Base-by-base conservation (phyloP, 2,329 filamentous ascomycete genomes). In the Colletotrichum magnum region DNA sequence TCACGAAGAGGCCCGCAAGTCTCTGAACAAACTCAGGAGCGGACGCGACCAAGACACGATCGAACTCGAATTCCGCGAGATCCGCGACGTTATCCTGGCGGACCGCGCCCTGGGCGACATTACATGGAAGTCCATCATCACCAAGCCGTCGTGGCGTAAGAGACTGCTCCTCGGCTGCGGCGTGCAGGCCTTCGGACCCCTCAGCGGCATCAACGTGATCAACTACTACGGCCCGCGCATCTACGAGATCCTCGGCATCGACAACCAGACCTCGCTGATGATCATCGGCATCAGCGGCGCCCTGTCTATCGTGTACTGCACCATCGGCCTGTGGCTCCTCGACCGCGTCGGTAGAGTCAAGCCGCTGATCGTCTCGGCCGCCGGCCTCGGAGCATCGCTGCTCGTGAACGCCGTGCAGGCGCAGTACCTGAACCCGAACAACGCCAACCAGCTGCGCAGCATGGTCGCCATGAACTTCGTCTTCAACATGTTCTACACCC, bases 261-360 rank as follows among this genome's bases (percentile, higher is more conserved):
- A 77, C 4, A 82, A 78, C 2, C 79, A 80, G 5, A 82, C 79
- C 1, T 83, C 84, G 0, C 79, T 87, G 4, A 81, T 87, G 77
- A 85, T 87, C 48, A 83, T 86, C 70, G 85, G 85, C 9, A 82
- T 87, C 70, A 85, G 80, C 72, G 85, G 85, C 24, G 83, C 84
- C 0, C 77, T 87, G 7, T 83, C 84, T 0, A 83, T 83, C 50
- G 75, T 85, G 15, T 86, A 83, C 79, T 84, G 84, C 71, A 84
- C 79, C 4, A 74, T 85, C 5, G 83, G 83, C 56, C 79, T 87
- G 63, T 74, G 76, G 39, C 74, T 84, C 50, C 74, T 86, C 52
- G 85, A 87, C 72, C 80, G 77, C 16, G 75, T 86, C 51, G 84
- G 84, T 16, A 83, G 85, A 32, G 78, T 86, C 56, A 86, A 84